Percentiles rank a stretch among this genome's conserved stretches.
Evolutionary conservation across 139 green algal species (phyloP).

Genomic region (Picochlorum sp.): DNA sequence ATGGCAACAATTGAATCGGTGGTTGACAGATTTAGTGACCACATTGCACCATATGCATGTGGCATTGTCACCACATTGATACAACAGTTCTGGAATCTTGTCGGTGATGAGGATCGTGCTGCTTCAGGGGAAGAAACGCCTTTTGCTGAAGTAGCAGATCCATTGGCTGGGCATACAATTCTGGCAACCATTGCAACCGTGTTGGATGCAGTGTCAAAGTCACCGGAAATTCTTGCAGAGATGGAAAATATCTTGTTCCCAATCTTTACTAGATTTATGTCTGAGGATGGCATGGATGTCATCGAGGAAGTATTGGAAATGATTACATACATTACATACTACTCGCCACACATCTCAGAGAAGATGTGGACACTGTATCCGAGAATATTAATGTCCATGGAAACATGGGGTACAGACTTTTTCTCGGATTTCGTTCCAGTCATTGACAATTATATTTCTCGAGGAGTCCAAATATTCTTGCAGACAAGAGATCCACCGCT

Average conservation of each 20-base stretch:
- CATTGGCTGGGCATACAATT: slow-evolving; percentile 76
- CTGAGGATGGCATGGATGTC: slow-evolving; percentile 69
- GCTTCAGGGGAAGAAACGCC: slow-evolving; percentile 20
- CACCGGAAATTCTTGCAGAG: slow-evolving; percentile 63
- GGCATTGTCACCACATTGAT: slow-evolving; percentile 68
- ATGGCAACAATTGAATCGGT: slow-evolving; percentile 89
- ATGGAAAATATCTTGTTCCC: slow-evolving; percentile 83
- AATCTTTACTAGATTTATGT: slow-evolving; percentile 68
- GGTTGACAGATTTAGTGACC: slow-evolving; percentile 88
- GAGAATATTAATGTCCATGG: slow-evolving; percentile 52
- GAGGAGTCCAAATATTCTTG: slow-evolving; percentile 68
- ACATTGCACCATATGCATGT: slow-evolving; percentile 86
- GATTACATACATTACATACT: slow-evolving; percentile 90
- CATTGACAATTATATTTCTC: slow-evolving; percentile 90
- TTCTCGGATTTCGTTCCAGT: slow-evolving; percentile 71
- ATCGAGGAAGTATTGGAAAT: slow-evolving; percentile 78
- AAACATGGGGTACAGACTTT: slow-evolving; percentile 85
- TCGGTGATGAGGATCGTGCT: slow-evolving; percentile 15
- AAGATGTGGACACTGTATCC: slow-evolving; percentile 88
- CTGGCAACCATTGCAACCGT: slow-evolving; percentile 84
- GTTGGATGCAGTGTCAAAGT: slow-evolving; percentile 65
- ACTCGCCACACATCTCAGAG: slow-evolving; percentile 53
- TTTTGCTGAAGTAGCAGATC: slow-evolving; percentile 14
- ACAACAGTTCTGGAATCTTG: slow-evolving; percentile 55
- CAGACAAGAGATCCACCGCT: background rate